Base-by-base conservation (phyloP, 176 grass and related monocot species). In the Carex kokanica region DNA sequence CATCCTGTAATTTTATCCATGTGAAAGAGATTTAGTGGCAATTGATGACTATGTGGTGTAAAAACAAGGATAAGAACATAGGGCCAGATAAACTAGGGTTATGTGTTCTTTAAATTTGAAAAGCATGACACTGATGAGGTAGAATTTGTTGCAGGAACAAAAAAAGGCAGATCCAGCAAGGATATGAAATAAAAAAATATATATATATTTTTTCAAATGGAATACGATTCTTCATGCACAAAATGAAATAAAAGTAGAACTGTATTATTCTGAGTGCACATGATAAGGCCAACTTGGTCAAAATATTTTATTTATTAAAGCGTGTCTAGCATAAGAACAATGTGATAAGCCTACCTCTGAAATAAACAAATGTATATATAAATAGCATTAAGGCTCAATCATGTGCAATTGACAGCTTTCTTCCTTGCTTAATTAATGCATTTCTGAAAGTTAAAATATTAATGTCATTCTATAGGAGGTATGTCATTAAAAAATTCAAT, bases 1-100 rank as follows among this genome's bases (percentile, higher is more conserved):
- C 94, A 97, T 0, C 94, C 91, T 97, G 78, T 58, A 92, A 34
- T 55, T 16, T 77, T 77, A 7, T 77, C 32, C 8, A 77, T 49
- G 5, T 31, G 29, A 67, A 75, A 75, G 6, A 75, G 5, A 27
- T 1, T 54, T 75, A 75, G 72, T 72, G 11, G 36, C 9, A 43
- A 47, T 72, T 36, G 18, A 70, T 70, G 27, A 65, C 27, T 8
- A 64, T 9, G 2, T 18, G 66, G 25, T 18, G n/a, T 20, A 34
- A 18, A 70, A 70, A 41, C 66, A 43, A 70, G 36, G 29, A 40
- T 40, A 68, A 45, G 18, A 71, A 12, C 69, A 47, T 45, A 3
- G n/a, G 6, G 8, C 38, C 10, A 49, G 41, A 49, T 24, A 47
- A 21, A 21, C 17, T 4, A 47, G 40, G 8, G 2, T 47, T 45